A percentile compares a stretch with the other conserved stretches of the same genome.
Conservation (phyloP, 192 early-diverging fungal genomes). For the Podila epicladia region DNA sequence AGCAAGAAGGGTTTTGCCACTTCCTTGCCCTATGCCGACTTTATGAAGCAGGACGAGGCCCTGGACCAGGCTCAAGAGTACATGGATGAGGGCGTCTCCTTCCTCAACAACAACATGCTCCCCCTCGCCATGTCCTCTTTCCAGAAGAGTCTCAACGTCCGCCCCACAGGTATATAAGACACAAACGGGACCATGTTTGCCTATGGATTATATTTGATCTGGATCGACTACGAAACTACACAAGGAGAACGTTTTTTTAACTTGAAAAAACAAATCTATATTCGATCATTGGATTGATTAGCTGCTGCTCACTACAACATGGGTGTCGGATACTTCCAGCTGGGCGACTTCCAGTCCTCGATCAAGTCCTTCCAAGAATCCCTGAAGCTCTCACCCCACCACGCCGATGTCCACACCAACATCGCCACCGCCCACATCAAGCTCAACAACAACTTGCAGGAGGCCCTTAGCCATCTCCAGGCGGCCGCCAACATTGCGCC, state of each 20-base stretch:
- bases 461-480: conserved; percentile 32
- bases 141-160: conserved; percentile 46
- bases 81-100: conserved; percentile 44
- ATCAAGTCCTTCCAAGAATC: conserved; percentile 51
- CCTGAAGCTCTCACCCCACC: conserved; percentile 34
- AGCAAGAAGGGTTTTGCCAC: conserved; percentile 6
- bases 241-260: too few relatives aligned
- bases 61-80: conserved; percentile 41
- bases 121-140: conserved; percentile 48
- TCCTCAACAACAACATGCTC: conserved; percentile 39
- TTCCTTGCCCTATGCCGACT: conserved; percentile 19
- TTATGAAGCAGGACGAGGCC: conserved; percentile 21
- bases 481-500: conserved; percentile 46
- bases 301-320: conserved; percentile 51
- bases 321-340: conserved; percentile 45
- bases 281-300: not conserved
- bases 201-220: too few relatives aligned
- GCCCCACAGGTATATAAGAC: conserved; percentile 33
- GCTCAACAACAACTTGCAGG: conserved; percentile 24
- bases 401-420: conserved; percentile 48
- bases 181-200: too few relatives aligned
- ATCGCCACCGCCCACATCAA: conserved; percentile 41
- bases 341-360: conserved; percentile 42
- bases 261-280: too few relatives aligned
- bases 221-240: too few relatives aligned